phyloP scores from a whole-genome alignment of 1,284 basidiomycete species.

The Apiotrichum porosum region DNA sequence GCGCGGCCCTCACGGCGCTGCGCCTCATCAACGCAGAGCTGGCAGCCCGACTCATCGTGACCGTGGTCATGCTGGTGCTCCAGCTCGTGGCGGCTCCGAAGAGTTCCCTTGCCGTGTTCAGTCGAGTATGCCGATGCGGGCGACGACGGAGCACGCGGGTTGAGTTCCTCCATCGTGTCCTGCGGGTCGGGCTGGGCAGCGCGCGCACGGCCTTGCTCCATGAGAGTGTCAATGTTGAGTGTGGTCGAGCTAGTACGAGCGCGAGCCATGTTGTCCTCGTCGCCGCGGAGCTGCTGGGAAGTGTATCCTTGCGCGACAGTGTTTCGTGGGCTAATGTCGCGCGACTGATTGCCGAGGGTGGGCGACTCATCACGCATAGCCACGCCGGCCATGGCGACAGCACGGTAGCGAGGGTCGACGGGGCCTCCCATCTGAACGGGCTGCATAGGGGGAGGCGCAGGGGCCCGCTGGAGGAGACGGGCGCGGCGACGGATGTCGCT shows the following conservation, averaged over 20 bases:
- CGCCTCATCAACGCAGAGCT: slow-evolving; percentile 21
- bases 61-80: too few species aligned
- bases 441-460: background rate
- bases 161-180: slow-evolving; percentile 3
- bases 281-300: slow-evolving; percentile 1
- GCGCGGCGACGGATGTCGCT: slow-evolving; percentile 19
- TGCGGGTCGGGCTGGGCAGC: slow-evolving; percentile 3
- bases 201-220: slow-evolving; percentile 25
- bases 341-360: background rate
- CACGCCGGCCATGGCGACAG: background rate
- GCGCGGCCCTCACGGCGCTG: slow-evolving; percentile 35
- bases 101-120: background rate
- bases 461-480: background rate
- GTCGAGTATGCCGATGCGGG: slow-evolving; percentile 12
- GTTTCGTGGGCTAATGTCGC: background rate
- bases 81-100: slow-evolving; percentile 16
- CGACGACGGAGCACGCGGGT: slow-evolving; percentile 4
- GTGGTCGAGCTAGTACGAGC: slow-evolving; percentile 38
- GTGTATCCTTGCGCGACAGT: slow-evolving; percentile 1
- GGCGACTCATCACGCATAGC: background rate
- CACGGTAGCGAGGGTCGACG: too few species aligned
- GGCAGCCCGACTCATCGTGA: slow-evolving; percentile 24
- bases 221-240: slow-evolving; percentile 35
- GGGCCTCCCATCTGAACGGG: background rate
- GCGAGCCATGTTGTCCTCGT: background rate